These are phyloP conservation scores for Cubamyces lactineus DNA, from an alignment of 768 basidiomycete species.

Conservation along the genomic window DNA sequence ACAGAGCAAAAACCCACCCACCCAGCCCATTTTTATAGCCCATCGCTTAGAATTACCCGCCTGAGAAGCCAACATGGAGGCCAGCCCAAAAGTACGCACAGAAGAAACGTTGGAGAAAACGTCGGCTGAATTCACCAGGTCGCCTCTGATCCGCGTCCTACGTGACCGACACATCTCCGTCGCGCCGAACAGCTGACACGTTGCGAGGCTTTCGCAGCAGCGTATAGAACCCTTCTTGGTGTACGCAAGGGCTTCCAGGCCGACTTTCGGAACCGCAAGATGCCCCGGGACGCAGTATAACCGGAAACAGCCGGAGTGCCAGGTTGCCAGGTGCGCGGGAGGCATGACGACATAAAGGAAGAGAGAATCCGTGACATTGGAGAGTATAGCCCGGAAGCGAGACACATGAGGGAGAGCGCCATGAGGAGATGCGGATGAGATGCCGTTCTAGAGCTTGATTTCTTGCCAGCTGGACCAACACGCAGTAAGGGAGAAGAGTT, in stretches of 20 bases:
- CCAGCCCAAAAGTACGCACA: background rate
- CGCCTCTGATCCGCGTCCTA: background rate
- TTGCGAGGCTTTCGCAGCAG: background rate
- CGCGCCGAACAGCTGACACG: background rate
- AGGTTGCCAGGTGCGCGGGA: background rate
- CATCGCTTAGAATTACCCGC: too few species aligned
- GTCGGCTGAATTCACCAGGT: background rate
- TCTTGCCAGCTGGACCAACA: too few species aligned
- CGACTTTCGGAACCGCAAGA: slow-evolving; percentile 7
- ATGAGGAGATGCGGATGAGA: background rate
- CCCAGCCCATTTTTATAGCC: too few species aligned
- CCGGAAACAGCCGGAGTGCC: background rate
- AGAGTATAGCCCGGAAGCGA: background rate
- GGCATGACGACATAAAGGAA: background rate
- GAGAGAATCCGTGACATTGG: background rate
- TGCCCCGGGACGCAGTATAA: background rate
- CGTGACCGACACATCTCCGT: slow-evolving; percentile 7
- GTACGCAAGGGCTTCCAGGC: background rate
- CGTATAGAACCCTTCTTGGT: background rate
- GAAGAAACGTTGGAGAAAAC: background rate
- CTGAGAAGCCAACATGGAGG: too few species aligned
- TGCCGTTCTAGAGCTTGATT: background rate
- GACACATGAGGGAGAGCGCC: background rate
- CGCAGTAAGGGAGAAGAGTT: too few species aligned
- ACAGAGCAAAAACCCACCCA: too few species aligned